Evolutionary conservation across 768 basidiomycete genomes (phyloP), one percentile per base, ranked within the genome.

Genomic region (Pleurotus platypus): DNA sequence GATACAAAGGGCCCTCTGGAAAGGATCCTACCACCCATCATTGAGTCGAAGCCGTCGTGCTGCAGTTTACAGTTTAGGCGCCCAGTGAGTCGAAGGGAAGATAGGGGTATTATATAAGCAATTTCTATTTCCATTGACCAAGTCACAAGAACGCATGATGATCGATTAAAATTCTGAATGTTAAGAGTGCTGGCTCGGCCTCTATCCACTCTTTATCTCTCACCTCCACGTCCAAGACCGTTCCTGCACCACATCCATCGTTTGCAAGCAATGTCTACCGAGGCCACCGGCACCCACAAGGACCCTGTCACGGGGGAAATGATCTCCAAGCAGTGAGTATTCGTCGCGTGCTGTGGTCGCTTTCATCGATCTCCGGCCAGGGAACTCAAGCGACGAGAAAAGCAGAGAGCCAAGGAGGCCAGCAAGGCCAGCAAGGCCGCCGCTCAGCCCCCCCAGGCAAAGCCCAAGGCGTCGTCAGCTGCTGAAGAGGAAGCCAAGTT

Each of bases 221-320:
- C 22, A 24, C 22, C 22, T 24, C 22, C 22, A 24, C 22, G 22
- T 24, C 22, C 22, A 22, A 22, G 22, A 22, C 22, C 39, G 18
- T 27, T 22, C 56, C 42, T 16, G n/a, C 30, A 37, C 54, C 38
- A 56, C 18, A 37, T 47, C 35, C 39, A 59, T 65, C 61, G 38
- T 58, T 58, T 58, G 64, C 70, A 61, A 67, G 60, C 45, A 15
- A 80, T 82, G 79, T 74, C 79, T 18, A 68, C 77, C 37, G 75
- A 78, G 53, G 56, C 75, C 51, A 67, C 75, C 35, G 77, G 75
- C 57, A 76, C 78, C 6, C 80, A 82, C 63, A 86, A 85, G 79
- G 91, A 94, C 70, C 89, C 89, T 42, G 83, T 94, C 61, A 97
- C 96, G 0, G 95, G 94, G 37, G 95, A 98, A 73, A 81, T 97